phyloP scores from a whole-genome alignment of 176 grass and related monocot species.

The Aegilops sharonensis region DNA sequence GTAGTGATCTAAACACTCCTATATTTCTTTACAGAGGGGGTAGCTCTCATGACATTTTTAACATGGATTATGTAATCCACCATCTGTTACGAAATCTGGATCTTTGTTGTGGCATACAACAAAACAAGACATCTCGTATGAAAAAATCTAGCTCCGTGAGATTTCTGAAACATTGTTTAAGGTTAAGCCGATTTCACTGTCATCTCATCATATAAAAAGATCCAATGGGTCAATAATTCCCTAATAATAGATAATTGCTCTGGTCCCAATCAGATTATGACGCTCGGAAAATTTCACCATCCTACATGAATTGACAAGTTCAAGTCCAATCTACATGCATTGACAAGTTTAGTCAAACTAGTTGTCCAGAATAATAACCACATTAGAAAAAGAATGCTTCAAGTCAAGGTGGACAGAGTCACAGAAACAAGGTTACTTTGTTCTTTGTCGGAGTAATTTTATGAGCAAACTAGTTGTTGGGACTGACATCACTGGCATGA shows the following conservation, averaged over 20 bases:
- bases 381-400: conserved; percentile 15
- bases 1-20: too few relatives aligned
- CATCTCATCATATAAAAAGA: not conserved
- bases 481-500: conserved; percentile 22
- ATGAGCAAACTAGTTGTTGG: conserved; percentile 8
- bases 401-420: conserved; percentile 24
- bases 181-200: not conserved
- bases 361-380: conserved; percentile 11
- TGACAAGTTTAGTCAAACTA: conserved; percentile 19
- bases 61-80: not conserved
- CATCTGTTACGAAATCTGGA: not conserved
- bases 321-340: conserved; percentile 9
- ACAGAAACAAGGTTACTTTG: not conserved
- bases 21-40: not conserved
- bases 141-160: not conserved
- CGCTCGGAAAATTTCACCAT: not conserved
- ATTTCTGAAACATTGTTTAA: conserved; percentile 21
- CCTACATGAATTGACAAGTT: not conserved
- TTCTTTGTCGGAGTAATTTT: conserved; percentile 10
- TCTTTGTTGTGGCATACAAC: not conserved
- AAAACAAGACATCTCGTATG: not conserved
- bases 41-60: not conserved
- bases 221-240: not conserved
- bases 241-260: conserved; percentile 1
- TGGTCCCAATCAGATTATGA: not conserved